These are phyloP conservation scores for Peronospora tabacina DNA, from an alignment of 352 stramenopile species.

Conservation along the genomic window DNA sequence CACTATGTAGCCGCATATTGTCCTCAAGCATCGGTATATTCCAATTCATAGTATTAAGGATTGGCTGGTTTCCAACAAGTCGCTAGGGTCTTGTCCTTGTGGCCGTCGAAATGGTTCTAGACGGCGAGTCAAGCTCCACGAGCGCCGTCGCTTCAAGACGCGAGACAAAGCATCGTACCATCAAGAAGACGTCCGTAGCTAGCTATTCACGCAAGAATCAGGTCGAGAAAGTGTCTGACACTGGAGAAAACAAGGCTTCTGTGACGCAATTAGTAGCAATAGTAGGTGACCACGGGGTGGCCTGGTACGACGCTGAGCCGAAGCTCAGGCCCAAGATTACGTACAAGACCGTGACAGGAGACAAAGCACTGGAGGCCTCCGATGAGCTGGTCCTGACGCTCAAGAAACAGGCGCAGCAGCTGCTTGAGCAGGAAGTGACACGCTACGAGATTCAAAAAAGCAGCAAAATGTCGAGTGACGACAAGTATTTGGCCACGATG, in stretches of 20 bases:
- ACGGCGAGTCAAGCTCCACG: constrained; percentile 5
- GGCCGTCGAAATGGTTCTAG: constrained; percentile 14
- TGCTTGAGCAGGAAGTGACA: constrained; percentile 52
- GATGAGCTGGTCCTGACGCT: constrained; percentile 40
- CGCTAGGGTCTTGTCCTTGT: background rate
- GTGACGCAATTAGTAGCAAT: constrained; percentile 28
- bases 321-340: constrained; percentile 25
- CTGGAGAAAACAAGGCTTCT: constrained; percentile 6
- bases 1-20: constrained; percentile 4
- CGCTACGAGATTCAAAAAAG: constrained; percentile 57
- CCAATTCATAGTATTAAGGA: constrained; percentile 1
- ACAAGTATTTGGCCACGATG: constrained; percentile 83
- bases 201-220: constrained; percentile 2
- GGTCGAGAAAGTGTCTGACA: background rate
- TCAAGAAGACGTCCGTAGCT: constrained; percentile 3
- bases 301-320: constrained; percentile 34
- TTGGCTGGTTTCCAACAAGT: constrained; percentile 18
- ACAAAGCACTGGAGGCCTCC: constrained; percentile 15
- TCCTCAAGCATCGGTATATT: background rate
- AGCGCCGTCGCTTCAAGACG: background rate
- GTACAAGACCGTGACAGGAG: constrained; percentile 5
- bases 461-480: constrained; percentile 70
- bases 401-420: constrained; percentile 52
- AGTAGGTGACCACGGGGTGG: constrained; percentile 26
- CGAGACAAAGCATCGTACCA: background rate